Evolutionary conservation across 257 asterid genomes (phyloP).

Genomic region (Gentiana straminea): DNA sequence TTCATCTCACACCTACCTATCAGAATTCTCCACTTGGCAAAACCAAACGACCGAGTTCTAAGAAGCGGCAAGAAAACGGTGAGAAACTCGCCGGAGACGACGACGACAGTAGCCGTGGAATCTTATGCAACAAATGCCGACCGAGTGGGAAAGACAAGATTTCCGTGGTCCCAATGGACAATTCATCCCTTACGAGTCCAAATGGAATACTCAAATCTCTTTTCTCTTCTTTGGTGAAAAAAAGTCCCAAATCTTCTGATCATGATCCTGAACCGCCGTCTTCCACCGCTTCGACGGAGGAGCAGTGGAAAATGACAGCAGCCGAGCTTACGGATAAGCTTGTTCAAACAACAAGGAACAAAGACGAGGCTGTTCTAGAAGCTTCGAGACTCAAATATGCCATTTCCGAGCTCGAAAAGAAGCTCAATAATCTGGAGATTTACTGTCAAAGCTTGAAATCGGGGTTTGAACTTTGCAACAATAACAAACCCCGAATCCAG

Average conservation of each 20-base stretch:
- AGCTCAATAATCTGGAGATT: constrained; percentile 78
- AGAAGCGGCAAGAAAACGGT: constrained; percentile 27
- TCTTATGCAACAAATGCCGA: constrained; percentile 81
- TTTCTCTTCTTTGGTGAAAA: constrained; percentile 46
- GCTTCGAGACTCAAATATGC: constrained; percentile 71
- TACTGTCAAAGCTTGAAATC: constrained; percentile 75
- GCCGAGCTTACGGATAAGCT: constrained; percentile 81
- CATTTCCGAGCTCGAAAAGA: constrained; percentile 85
- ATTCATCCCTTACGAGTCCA: constrained; percentile 44
- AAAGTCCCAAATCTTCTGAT: constrained; percentile 47
- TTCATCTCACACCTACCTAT: constrained; percentile 50
- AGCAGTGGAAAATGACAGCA: constrained; percentile 69
- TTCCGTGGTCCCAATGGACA: constrained; percentile 55
- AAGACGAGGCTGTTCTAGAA: constrained; percentile 81
- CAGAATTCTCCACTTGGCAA: constrained; percentile 16
- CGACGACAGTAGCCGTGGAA: constrained; percentile 17
- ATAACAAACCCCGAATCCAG: constrained; percentile 19
- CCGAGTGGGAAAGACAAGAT: constrained; percentile 64
- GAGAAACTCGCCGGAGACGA: constrained; percentile 15
- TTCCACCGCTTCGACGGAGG: constrained; percentile 37
- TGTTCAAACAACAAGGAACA: constrained; percentile 53
- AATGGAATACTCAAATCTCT: constrained; percentile 66
- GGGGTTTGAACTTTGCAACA: constrained; percentile 48
- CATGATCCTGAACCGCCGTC: constrained; percentile 6
- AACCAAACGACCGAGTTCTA: constrained; percentile 16